Base-by-base conservation (phyloP, 345 rosid genomes). In the Noccaea caerulescens region DNA sequence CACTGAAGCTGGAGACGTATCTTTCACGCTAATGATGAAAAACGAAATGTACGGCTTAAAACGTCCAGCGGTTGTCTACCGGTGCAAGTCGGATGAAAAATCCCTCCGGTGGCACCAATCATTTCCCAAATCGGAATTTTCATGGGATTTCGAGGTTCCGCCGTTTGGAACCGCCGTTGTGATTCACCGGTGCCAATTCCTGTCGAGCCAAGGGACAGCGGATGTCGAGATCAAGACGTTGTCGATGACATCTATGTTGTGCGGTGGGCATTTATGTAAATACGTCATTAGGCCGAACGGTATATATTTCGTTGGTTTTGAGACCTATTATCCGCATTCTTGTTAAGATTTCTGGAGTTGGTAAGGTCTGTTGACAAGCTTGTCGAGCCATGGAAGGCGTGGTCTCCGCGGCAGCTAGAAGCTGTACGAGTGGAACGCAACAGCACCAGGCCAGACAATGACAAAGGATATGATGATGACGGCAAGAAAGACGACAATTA, bases 161-260 rank as follows among this genome's bases (percentile, higher is more conserved):
- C 73, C 73, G 10, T 75, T 53, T 46, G 78, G 78, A 42, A 75
- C 30, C 38, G 78, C 50, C 38, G 58, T 68, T 6, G 78, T 75
- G 7, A 68, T 75, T 46, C 78, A 75, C 78, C 50, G 14, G 41
- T 75, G 78, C 30, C 37, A 68, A 2, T 75, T 75, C 58, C 0
- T 39, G 64, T 75, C 78, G 20, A 75, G 78, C 64, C 73, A 75
- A 68, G 78, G 78, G 14, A 75, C 78, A 36, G 69, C 73, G 8
- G 64, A 68, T 1, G 57, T 68, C 6, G 68, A 38, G 36, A 68
- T 75, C 73, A 61, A 75, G 64, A 75, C 79, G 12, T 45, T 75
- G 37, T 75, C 79, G 4, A 68, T 75, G 79, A 75, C 79, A 18
- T 53, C 74, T 4, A 68, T 39, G 45, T 62, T 75, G 58, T 75